Percentiles rank a stretch among this genome's conserved stretches.
Conservation (phyloP, 495 filamentous ascomycete species). For the Amphirosellinia nigrospora region DNA sequence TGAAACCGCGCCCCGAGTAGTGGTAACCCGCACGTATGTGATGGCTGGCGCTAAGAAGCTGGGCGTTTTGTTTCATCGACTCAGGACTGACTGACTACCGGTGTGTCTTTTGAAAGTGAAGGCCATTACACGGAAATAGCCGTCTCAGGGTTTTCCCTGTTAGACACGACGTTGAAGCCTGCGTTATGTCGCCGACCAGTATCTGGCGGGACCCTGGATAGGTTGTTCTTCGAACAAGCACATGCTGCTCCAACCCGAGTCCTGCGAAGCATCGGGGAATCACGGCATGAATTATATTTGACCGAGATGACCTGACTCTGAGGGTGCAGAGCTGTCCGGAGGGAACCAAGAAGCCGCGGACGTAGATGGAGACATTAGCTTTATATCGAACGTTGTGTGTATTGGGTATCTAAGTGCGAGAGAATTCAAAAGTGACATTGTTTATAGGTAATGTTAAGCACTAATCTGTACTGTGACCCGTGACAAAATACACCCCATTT, state of each 20-base stretch:
- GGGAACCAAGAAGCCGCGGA: background rate
- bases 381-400: constrained; percentile 10
- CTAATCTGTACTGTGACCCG: background rate
- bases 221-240: background rate
- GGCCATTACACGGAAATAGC: background rate
- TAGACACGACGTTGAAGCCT: background rate
- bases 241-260: background rate
- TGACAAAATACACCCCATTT: background rate
- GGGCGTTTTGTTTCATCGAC: background rate
- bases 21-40: background rate
- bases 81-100: background rate
- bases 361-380: background rate
- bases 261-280: background rate
- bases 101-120: background rate
- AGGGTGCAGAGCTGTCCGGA: background rate
- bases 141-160: background rate
- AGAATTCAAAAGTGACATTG: background rate
- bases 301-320: background rate
- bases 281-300: constrained; percentile 15
- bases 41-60: background rate
- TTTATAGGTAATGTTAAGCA: background rate
- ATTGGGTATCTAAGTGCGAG: constrained; percentile 19
- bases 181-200: background rate
- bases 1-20: background rate
- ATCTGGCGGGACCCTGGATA: background rate